Percentiles rank a stretch among this genome's conserved stretches.
These are phyloP conservation scores for Chondrostereum purpureum DNA, from an alignment of 1,284 basidiomycete genomes.

Conservation along the genomic window DNA sequence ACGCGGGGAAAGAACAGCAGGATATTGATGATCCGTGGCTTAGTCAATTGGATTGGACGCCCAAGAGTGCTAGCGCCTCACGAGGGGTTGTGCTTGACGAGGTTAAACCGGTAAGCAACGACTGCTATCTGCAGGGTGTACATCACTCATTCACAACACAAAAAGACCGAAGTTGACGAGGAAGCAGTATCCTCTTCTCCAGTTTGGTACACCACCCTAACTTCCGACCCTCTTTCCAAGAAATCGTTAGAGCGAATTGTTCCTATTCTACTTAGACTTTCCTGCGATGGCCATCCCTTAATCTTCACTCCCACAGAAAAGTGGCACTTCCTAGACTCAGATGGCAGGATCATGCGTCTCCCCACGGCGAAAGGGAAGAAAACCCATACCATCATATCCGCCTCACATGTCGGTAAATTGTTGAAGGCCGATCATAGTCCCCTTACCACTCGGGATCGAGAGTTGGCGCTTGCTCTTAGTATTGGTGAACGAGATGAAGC, in stretches of 20 bases:
- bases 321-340: conserved; percentile 18
- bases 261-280: conserved; percentile 62
- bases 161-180: too few species aligned
- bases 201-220: conserved; percentile 68
- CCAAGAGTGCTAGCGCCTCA: conserved; percentile 74
- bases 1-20: conserved; percentile 15
- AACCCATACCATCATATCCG: conserved; percentile 23
- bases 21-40: conserved; percentile 86
- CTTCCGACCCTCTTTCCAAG: conserved; percentile 37
- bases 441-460: conserved; percentile 22
- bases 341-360: conserved; percentile 14
- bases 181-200: conserved; percentile 29
- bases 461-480: conserved; percentile 25
- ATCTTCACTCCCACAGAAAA: conserved; percentile 46
- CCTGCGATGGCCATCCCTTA: conserved; percentile 65
- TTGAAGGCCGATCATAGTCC: conserved; percentile 19
- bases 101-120: background rate
- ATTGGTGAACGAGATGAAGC: conserved; percentile 18
- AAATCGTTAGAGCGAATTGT: conserved; percentile 56
- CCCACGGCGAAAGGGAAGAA: conserved; percentile 24
- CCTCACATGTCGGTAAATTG: conserved; percentile 24
- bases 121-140: too few species aligned
- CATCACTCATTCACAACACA: too few species aligned
- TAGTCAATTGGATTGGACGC: conserved; percentile 92
- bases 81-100: conserved; percentile 41